A percentile compares a stretch with the other conserved stretches of the same genome.
Evolutionary conservation across 1,139 yeast genomes (phyloP).

Genomic region (Barnettozyma hawaiiensis): DNA sequence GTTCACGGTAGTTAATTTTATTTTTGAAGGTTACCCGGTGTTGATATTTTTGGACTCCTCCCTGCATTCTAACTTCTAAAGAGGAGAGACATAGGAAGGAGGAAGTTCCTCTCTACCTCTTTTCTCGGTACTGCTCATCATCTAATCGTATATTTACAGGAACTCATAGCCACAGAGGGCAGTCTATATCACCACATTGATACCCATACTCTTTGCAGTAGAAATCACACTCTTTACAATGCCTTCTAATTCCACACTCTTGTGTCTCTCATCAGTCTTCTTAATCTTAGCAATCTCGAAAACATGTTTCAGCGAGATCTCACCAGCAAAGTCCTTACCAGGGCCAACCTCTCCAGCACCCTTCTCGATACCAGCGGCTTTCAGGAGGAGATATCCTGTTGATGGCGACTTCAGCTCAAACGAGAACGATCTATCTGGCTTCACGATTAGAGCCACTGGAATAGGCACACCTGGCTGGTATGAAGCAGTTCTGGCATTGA

Average conservation of each 20-base stretch:
- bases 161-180: neutral
- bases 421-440: constrained; percentile 85
- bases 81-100: too few relatives aligned
- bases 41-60: neutral
- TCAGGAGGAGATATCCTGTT: constrained; percentile 77
- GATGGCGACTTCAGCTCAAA: constrained; percentile 92
- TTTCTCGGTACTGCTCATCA: neutral
- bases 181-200: constrained; percentile 63
- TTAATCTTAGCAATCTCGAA: constrained; percentile 95
- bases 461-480: constrained; percentile 82
- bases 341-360: constrained; percentile 54
- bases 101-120: too few relatives aligned
- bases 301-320: constrained; percentile 77
- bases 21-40: neutral
- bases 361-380: constrained; percentile 78
- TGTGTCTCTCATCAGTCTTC: constrained; percentile 78
- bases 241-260: constrained; percentile 61
- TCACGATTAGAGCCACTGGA: constrained; percentile 78
- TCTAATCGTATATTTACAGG: neutral
- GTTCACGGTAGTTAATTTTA: too few relatives aligned
- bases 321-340: constrained; percentile 61
- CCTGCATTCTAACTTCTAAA: too few relatives aligned
- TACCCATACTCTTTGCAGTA: constrained; percentile 85
- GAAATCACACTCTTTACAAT: constrained; percentile 80
- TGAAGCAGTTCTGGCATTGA: constrained; percentile 92